Percentiles rank a stretch among this genome's conserved stretches.
Conservation (phyloP, 352 stramenopile genomes). For the Phytophthora hybrid region DNA sequence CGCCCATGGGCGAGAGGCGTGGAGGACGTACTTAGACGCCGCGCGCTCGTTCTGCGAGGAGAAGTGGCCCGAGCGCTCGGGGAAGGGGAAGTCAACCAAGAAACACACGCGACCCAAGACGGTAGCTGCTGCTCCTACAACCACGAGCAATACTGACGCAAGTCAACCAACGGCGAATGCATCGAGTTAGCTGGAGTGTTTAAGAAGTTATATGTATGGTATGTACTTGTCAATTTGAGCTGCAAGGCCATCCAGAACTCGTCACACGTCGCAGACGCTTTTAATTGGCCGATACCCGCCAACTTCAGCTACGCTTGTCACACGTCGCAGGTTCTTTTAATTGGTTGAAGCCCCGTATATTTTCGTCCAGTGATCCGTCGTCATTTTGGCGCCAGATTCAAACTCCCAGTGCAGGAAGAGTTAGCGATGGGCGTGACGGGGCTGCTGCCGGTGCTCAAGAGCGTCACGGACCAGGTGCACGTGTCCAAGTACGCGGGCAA, state of each 20-base stretch:
- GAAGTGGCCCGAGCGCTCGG: slow-evolving; percentile 68
- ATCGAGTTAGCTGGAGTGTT: background rate
- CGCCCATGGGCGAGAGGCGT: slow-evolving; percentile 39
- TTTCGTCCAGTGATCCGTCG: slow-evolving; percentile 20
- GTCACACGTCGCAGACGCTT: slow-evolving; percentile 20
- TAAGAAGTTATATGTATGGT: background rate
- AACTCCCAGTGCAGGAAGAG: slow-evolving; percentile 18
- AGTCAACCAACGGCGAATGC: background rate
- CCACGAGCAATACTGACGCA: background rate
- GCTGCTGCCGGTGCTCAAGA: slow-evolving; percentile 72
- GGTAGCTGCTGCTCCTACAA: background rate
- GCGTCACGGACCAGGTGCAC: slow-evolving; percentile 77
- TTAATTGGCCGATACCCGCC: background rate
- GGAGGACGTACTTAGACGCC: slow-evolving; percentile 48
- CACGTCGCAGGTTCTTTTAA: background rate
- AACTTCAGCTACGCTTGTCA: slow-evolving; percentile 11
- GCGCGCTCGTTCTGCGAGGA: slow-evolving; percentile 66
- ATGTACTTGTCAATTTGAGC: background rate
- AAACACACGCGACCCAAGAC: slow-evolving; percentile 39
- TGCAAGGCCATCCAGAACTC: too few relatives aligned
- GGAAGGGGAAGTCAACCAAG: slow-evolving; percentile 52
- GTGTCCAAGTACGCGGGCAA: slow-evolving; percentile 82
- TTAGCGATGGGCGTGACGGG: slow-evolving; percentile 75
- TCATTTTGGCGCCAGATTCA: slow-evolving; percentile 32
- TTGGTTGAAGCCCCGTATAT: background rate